Evolutionary conservation across 192 early-diverging fungal genomes (phyloP).

Genomic region (Pecoramyces ruminantium): DNA sequence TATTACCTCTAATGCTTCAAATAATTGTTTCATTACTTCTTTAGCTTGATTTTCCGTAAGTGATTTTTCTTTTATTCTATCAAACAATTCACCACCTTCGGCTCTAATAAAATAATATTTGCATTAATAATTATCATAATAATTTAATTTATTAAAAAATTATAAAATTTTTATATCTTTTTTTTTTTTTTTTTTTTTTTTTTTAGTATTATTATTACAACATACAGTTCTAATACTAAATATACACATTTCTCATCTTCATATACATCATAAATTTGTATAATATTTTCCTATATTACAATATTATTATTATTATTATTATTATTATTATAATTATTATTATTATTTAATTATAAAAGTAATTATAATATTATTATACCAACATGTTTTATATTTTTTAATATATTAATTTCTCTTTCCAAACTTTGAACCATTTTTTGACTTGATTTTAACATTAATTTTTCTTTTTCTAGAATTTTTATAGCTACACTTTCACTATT

Average conservation of each 20-base stretch:
- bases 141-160: too few species aligned
- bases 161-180: too few species aligned
- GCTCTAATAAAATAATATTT: not conserved
- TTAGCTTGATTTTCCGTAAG: not conserved
- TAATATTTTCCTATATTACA: not conserved
- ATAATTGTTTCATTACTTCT: not conserved
- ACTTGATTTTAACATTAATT: not conserved
- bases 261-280: not conserved
- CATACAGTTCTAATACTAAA: not conserved
- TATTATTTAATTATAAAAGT: too few species aligned
- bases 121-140: too few species aligned
- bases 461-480: not conserved
- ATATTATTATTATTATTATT: too few species aligned
- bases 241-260: not conserved
- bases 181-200: too few species aligned
- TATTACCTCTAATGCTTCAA: not conserved
- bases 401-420: not conserved
- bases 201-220: too few species aligned
- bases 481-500: not conserved
- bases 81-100: not conserved
- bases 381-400: not conserved
- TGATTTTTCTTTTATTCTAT: not conserved
- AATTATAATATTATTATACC: too few species aligned
- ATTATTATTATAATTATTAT: too few species aligned
- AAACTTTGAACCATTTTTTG: not conserved